Percentiles rank a stretch among this genome's conserved stretches.
Conservation (phyloP, 805 yeast species). For the Saccharomycopsis microspora region DNA sequence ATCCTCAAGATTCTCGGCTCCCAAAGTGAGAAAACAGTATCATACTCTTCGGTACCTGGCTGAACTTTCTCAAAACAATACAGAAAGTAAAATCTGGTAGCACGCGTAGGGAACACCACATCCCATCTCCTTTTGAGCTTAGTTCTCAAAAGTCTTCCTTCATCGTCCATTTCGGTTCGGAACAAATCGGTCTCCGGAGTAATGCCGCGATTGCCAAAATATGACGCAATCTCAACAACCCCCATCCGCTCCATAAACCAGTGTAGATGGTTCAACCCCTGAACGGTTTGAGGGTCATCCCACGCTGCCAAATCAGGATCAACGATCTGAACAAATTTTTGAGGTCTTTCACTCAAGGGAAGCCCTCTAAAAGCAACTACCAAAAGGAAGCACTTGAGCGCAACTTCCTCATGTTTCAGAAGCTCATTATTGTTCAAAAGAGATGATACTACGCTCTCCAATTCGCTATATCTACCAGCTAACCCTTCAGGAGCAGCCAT, state of each 20-base stretch:
- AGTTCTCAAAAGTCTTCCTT: slow-evolving; percentile 64
- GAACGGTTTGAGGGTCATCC: slow-evolving; percentile 85
- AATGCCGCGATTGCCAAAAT: slow-evolving; percentile 75
- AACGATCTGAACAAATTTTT: slow-evolving; percentile 74
- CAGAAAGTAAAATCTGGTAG: slow-evolving; percentile 89
- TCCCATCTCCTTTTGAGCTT: slow-evolving; percentile 88
- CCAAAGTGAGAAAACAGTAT: slow-evolving; percentile 61
- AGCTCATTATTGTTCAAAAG: slow-evolving; percentile 60
- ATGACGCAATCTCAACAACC: slow-evolving; percentile 84
- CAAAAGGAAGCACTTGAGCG: slow-evolving; percentile 82
- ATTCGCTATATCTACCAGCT: slow-evolving; percentile 66
- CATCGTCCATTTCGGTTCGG: slow-evolving; percentile 80
- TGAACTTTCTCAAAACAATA: slow-evolving; percentile 87
- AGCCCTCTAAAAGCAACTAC: slow-evolving; percentile 81
- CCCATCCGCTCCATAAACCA: slow-evolving; percentile 99
- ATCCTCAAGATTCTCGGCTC: slow-evolving; percentile 88
- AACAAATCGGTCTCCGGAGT: slow-evolving; percentile 65
- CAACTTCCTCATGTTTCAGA: slow-evolving; percentile 84
- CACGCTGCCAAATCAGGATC: slow-evolving; percentile 90
- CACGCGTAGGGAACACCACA: slow-evolving; percentile 87
- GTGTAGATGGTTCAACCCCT: slow-evolving; percentile 78
- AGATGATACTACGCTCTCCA: slow-evolving; percentile 69
- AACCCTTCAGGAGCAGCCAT: slow-evolving; percentile 89
- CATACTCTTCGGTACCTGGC: slow-evolving; percentile 67
- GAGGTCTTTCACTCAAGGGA: slow-evolving; percentile 32